Conservation (phyloP, 768 basidiomycete genomes). For the Xerocomellus dryophilus region DNA sequence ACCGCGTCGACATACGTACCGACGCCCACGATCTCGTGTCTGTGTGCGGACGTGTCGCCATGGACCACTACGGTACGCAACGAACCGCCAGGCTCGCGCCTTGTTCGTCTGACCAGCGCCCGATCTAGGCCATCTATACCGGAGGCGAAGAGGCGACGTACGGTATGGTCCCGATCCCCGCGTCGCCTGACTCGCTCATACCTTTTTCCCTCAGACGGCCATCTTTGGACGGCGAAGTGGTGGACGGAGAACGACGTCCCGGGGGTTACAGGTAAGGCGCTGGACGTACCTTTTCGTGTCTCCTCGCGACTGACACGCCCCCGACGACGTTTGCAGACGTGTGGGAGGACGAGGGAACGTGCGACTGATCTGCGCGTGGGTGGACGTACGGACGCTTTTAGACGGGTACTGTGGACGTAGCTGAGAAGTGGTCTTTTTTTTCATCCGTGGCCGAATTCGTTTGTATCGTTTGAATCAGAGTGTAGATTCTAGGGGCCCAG, state of each 20-base stretch:
- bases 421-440: neutral
- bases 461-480: neutral
- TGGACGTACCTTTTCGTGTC: neutral
- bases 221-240: slow-evolving; percentile 51
- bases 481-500: too few species aligned
- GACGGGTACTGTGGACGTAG: too few species aligned
- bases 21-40: slow-evolving; percentile 25
- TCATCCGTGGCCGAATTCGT: neutral
- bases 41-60: slow-evolving; percentile 40
- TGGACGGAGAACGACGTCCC: slow-evolving; percentile 45
- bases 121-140: slow-evolving; percentile 27
- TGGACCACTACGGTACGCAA: slow-evolving; percentile 37
- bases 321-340: slow-evolving; percentile 22
- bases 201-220: slow-evolving; percentile 30
- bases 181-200: neutral
- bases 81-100: neutral
- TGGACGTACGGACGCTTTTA: too few species aligned
- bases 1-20: slow-evolving; percentile 14
- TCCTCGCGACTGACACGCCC: neutral
- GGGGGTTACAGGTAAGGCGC: slow-evolving; percentile 22
- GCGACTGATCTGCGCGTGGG: slow-evolving; percentile 17
- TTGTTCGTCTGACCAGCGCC: too few species aligned
- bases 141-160: slow-evolving; percentile 42
- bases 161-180: slow-evolving; percentile 27
- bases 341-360: slow-evolving; percentile 37